These are phyloP conservation scores for Juncus inflexus DNA, from an alignment of 176 grass and related monocot genomes.

Conservation along the genomic window DNA sequence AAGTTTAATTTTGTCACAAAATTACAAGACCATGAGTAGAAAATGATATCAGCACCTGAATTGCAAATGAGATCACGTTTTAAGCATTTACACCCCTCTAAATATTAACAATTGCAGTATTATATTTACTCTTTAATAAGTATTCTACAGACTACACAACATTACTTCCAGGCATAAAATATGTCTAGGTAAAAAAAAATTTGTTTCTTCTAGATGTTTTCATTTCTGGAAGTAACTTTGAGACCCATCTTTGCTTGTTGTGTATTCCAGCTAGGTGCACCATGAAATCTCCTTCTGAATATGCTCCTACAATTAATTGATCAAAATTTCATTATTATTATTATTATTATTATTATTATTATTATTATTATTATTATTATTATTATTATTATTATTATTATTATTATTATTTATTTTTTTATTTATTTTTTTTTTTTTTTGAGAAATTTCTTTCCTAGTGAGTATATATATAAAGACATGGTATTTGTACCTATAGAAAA, in stretches of 20 bases:
- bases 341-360: too few species aligned
- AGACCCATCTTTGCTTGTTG: conserved; percentile 62
- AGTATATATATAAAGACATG: too few species aligned
- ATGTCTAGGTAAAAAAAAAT: not conserved
- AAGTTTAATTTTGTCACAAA: too few species aligned
- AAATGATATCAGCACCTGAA: too few species aligned
- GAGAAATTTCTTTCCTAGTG: too few species aligned
- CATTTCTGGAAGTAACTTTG: conserved; percentile 46
- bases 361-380: too few species aligned
- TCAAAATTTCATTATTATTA: too few species aligned
- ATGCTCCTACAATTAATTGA: conserved; percentile 45
- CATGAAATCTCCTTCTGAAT: conserved; percentile 91
- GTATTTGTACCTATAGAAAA: too few species aligned
- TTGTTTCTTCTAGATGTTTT: conserved; percentile 16
- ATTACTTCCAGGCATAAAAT: not conserved
- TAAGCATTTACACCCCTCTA: not conserved
- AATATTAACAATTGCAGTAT: not conserved
- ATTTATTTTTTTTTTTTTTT: too few species aligned
- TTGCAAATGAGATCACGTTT: not conserved
- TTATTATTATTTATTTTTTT: too few species aligned
- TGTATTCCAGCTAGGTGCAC: conserved; percentile 79
- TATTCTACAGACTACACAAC: not conserved
- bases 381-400: too few species aligned
- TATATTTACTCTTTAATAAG: not conserved
- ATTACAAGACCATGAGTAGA: too few species aligned